Evolutionary conservation across 495 filamentous ascomycete species (phyloP).

Genomic region (Aspergillus indologenus): DNA sequence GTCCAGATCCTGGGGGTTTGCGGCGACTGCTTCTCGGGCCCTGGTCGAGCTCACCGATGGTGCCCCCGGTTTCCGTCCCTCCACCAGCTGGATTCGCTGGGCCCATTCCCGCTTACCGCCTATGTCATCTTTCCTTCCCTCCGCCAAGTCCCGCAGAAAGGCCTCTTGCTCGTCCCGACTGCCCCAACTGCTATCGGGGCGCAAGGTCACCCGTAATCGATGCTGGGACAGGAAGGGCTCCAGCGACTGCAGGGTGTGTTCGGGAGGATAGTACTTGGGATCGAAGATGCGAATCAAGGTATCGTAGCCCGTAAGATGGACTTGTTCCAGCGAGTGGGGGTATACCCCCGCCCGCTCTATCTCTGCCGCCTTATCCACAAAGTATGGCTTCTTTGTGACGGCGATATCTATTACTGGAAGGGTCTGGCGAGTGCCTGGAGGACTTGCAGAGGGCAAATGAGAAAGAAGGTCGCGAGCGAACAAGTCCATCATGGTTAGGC

Average conservation of each 20-base stretch:
- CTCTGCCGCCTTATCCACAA: conserved; percentile 74
- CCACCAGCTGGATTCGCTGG: conserved; percentile 64
- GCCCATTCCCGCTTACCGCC: conserved; percentile 68
- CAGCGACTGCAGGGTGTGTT: conserved; percentile 54
- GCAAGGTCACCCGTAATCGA: conserved; percentile 66
- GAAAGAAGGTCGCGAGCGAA: conserved; percentile 64
- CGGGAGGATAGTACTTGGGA: conserved; percentile 74
- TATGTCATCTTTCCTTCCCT: conserved; percentile 49
- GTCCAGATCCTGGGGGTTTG: conserved; percentile 53
- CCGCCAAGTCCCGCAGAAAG: conserved; percentile 52
- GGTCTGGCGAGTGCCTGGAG: conserved; percentile 9
- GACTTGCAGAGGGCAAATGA: conserved; percentile 22
- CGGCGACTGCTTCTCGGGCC: conserved; percentile 61
- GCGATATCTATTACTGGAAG: conserved; percentile 66
- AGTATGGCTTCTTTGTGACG: conserved; percentile 78
- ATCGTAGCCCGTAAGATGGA: conserved; percentile 85
- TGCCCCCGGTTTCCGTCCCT: conserved; percentile 53
- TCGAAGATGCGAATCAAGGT: conserved; percentile 81
- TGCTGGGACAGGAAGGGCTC: conserved; percentile 67
- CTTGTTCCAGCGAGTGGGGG: conserved; percentile 49
- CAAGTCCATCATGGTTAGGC: conserved; percentile 81
- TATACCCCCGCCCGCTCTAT: conserved; percentile 58
- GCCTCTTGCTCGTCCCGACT: conserved; percentile 53
- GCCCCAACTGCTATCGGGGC: conserved; percentile 68
- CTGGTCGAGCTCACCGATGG: conserved; percentile 72